These are phyloP conservation scores for Fraxinus anomala DNA, from an alignment of 257 asterid genomes.

Conservation along the genomic window DNA sequence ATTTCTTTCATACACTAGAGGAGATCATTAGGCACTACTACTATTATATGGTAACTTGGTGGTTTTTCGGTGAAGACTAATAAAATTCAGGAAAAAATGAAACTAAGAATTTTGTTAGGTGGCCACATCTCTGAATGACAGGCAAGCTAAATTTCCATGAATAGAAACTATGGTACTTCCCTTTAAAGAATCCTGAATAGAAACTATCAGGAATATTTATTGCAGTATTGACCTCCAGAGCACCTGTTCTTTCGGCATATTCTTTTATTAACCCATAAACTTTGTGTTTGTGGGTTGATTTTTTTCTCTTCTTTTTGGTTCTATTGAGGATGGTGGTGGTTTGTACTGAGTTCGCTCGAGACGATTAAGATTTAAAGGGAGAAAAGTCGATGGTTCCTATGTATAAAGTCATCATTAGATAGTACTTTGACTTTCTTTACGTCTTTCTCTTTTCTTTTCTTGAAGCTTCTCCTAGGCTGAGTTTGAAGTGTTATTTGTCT, in stretches of 20 bases:
- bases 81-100: background rate
- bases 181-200: background rate
- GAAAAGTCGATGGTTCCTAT: background rate
- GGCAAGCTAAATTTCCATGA: background rate
- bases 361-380: background rate
- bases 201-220: background rate
- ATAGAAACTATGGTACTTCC: background rate
- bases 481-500: constrained; percentile 2
- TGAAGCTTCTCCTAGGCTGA: background rate
- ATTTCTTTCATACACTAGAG: background rate
- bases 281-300: background rate
- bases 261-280: background rate
- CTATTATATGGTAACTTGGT: background rate
- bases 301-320: background rate
- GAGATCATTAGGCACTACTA: background rate
- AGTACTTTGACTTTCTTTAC: background rate
- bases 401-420: background rate
- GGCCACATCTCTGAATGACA: background rate
- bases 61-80: background rate
- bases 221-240: background rate
- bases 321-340: background rate
- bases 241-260: background rate
- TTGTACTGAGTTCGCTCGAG: background rate
- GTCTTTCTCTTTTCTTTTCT: background rate
- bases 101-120: background rate